A percentile compares a stretch with the other conserved stretches of the same genome.
Evolutionary conservation across 2,329 filamentous ascomycete species (phyloP).

Genomic region (Didymella exigua): DNA sequence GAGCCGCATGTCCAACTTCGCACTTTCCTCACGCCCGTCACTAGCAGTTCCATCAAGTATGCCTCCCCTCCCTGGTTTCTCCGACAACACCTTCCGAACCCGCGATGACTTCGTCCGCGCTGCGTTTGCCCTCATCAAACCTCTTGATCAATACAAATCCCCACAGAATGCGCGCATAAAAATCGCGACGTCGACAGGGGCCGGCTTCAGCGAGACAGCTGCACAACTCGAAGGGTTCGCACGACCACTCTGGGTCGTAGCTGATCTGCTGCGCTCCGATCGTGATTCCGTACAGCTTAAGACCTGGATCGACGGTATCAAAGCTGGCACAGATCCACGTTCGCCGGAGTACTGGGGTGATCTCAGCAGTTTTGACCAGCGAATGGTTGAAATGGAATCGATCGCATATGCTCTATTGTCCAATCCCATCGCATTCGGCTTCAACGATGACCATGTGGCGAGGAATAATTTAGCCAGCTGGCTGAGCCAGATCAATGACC

Average conservation of each 20-base stretch:
- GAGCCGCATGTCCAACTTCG: neutral
- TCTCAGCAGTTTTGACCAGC: constrained; percentile 51
- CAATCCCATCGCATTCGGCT: constrained; percentile 44
- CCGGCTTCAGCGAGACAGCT: constrained; percentile 25
- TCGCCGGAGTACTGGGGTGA: constrained; percentile 53
- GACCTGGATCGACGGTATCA: constrained; percentile 20
- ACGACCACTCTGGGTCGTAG: constrained; percentile 24
- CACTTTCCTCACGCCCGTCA: neutral
- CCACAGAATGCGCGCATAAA: constrained; percentile 20
- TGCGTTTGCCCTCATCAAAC: constrained; percentile 15
- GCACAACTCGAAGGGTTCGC: constrained; percentile 30
- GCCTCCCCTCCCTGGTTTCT: constrained; percentile 21
- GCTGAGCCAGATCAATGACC: constrained; percentile 50
- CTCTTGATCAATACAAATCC: constrained; percentile 22
- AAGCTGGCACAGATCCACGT: constrained; percentile 29
- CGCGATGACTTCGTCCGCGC: constrained; percentile 16
- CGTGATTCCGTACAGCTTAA: neutral
- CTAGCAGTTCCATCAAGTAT: constrained; percentile 5
- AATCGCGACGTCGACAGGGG: constrained; percentile 22
- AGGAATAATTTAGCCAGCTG: constrained; percentile 48
- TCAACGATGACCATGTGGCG: constrained; percentile 19
- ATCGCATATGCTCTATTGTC: constrained; percentile 53
- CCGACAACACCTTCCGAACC: constrained; percentile 20
- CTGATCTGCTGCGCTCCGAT: constrained; percentile 7
- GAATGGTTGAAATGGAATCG: constrained; percentile 59